Evolutionary conservation across 306 rosid species (phyloP).

Genomic region (Vigna nakashimae): DNA sequence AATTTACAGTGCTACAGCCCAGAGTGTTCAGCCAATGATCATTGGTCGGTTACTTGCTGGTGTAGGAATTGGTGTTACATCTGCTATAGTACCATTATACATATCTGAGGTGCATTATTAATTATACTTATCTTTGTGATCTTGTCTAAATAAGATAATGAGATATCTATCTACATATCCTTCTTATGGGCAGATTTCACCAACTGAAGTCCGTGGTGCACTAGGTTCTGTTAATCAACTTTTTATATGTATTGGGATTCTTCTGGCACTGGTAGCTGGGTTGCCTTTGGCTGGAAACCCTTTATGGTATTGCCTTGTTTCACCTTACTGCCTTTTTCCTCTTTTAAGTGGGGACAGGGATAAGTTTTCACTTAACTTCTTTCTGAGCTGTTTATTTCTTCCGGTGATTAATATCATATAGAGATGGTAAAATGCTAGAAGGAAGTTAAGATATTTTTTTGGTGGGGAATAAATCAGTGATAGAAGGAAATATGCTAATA

Average conservation of each 20-base stretch:
- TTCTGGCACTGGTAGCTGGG: slow-evolving; percentile 88
- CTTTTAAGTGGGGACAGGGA: background rate
- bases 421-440: slow-evolving; percentile 11
- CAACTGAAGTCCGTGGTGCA: slow-evolving; percentile 96
- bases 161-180: background rate
- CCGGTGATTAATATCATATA: background rate
- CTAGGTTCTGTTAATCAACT: slow-evolving; percentile 97
- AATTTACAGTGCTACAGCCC: slow-evolving; percentile 84
- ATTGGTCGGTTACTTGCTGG: slow-evolving; percentile 93
- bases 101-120: slow-evolving; percentile 77
- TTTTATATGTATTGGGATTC: slow-evolving; percentile 92
- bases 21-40: slow-evolving; percentile 90
- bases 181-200: slow-evolving; percentile 75
- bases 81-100: slow-evolving; percentile 89
- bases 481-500: slow-evolving; percentile 15
- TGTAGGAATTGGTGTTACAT: slow-evolving; percentile 90
- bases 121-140: background rate
- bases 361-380: slow-evolving; percentile 38
- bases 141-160: background rate
- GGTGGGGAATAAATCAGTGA: background rate
- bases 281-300: slow-evolving; percentile 94
- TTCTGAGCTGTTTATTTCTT: slow-evolving; percentile 30
- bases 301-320: slow-evolving; percentile 63
- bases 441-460: background rate
- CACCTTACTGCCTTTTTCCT: background rate